Percentiles rank a stretch among this genome's conserved stretches.
Conservation (phyloP, 768 basidiomycete genomes). For the Xerocomellus amylosporus region DNA sequence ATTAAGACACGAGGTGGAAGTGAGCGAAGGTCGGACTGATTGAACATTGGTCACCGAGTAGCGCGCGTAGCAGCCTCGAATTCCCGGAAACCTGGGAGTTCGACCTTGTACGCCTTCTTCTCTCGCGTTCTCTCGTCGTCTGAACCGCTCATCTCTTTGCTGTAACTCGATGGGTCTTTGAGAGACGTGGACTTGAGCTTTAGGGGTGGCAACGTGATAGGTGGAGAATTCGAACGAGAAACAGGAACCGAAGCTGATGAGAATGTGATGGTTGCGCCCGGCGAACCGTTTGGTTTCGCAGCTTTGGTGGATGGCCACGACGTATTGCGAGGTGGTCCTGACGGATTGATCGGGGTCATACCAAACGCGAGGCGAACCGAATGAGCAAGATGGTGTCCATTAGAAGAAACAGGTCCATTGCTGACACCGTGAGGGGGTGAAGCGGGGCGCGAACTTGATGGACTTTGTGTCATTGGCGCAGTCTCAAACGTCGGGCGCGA, state of each 20-base stretch:
- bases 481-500: constrained; percentile 25
- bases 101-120: constrained; percentile 36
- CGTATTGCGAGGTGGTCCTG: constrained; percentile 35
- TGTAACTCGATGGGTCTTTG: constrained; percentile 10
- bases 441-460: constrained; percentile 57
- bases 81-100: constrained; percentile 61
- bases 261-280: constrained; percentile 6
- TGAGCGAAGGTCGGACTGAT: background rate
- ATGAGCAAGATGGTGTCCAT: constrained; percentile 71
- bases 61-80: constrained; percentile 51
- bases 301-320: constrained; percentile 36
- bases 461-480: constrained; percentile 39
- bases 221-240: constrained; percentile 65
- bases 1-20: background rate
- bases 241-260: constrained; percentile 41
- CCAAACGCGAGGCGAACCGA: constrained; percentile 86
- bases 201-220: constrained; percentile 69
- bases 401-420: constrained; percentile 27
- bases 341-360: constrained; percentile 76
- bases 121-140: constrained; percentile 24
- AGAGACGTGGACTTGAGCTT: constrained; percentile 39
- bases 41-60: constrained; percentile 17
- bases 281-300: constrained; percentile 10
- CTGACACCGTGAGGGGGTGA: constrained; percentile 47
- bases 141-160: constrained; percentile 18